These are phyloP conservation scores for Fonsecaea nubica DNA, from an alignment of 2,329 filamentous ascomycete genomes.

Conservation along the genomic window DNA sequence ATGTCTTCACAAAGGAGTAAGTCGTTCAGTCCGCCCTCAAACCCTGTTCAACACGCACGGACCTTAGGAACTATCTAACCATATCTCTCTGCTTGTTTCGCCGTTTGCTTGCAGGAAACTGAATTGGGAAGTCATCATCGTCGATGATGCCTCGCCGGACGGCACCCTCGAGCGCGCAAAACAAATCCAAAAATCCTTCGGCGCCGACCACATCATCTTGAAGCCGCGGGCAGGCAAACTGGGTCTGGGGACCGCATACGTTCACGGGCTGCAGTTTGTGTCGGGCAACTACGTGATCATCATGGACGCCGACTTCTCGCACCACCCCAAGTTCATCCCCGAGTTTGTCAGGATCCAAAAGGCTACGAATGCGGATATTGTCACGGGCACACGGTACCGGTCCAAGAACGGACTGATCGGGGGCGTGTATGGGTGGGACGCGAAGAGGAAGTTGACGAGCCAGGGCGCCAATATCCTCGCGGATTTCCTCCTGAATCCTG, in stretches of 20 bases:
- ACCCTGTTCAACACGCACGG: not conserved
- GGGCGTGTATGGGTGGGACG: slow-evolving; percentile 95
- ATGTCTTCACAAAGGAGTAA: slow-evolving; percentile 87
- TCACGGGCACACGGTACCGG: slow-evolving; percentile 88
- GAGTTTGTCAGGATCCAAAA: slow-evolving; percentile 86
- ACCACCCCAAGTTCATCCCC: slow-evolving; percentile 99
- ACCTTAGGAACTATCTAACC: not conserved
- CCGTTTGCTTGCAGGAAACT: slow-evolving; percentile 68
- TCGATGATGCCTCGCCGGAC: slow-evolving; percentile 97
- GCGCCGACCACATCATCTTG: slow-evolving; percentile 75
- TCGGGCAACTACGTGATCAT: slow-evolving; percentile 97
- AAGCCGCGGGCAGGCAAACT: slow-evolving; percentile 92
- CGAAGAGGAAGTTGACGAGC: slow-evolving; percentile 77
- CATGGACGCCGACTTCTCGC: slow-evolving; percentile 99
- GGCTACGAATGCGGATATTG: slow-evolving; percentile 85
- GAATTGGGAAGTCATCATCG: slow-evolving; percentile 96
- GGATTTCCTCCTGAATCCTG: slow-evolving; percentile 89
- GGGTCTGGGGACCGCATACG: slow-evolving; percentile 94
- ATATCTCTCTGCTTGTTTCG: not conserved
- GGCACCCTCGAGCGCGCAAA: slow-evolving; percentile 89
- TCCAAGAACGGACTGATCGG: slow-evolving; percentile 70
- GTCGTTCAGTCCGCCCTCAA: slow-evolving; percentile 40
- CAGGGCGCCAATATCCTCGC: slow-evolving; percentile 93
- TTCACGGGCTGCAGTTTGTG: slow-evolving; percentile 87
- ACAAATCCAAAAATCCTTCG: slow-evolving; percentile 88